Conservation (phyloP, 176 grass and related monocot genomes). For the Juncus inflexus region DNA sequence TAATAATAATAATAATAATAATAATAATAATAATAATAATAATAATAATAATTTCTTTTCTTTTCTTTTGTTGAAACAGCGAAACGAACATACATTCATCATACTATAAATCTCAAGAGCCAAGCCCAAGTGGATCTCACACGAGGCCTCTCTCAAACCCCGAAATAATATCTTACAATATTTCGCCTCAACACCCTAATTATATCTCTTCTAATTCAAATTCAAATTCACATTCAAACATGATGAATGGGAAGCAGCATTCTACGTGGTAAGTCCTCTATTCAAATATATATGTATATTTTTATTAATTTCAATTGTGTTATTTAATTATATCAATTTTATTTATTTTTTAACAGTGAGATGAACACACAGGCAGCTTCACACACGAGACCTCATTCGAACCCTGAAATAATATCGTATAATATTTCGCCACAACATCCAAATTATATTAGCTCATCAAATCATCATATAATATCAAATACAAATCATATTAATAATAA, state of each 20-base stretch:
- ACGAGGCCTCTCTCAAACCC: slow-evolving; percentile 34
- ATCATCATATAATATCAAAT: slow-evolving; percentile 21
- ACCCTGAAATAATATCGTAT: slow-evolving; percentile 31
- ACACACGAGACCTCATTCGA: slow-evolving; percentile 31
- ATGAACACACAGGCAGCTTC: background rate
- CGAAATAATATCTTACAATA: slow-evolving; percentile 25
- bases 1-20: too few relatives aligned
- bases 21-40: too few relatives aligned
- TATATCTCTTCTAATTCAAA: slow-evolving; percentile 2
- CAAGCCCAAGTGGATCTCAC: slow-evolving; percentile 25
- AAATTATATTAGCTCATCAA: slow-evolving; percentile 1
- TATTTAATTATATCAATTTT: too few relatives aligned
- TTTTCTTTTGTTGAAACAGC: slow-evolving; percentile 33
- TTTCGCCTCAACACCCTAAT: slow-evolving; percentile 19
- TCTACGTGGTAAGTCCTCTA: background rate
- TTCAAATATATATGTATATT: too few relatives aligned
- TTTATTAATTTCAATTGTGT: too few relatives aligned
- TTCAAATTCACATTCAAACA: slow-evolving; percentile 15
- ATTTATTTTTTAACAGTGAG: too few relatives aligned
- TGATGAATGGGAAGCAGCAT: slow-evolving; percentile 11
- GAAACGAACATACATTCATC: slow-evolving; percentile 30
- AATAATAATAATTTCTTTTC: slow-evolving; percentile 11
- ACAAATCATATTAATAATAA: background rate
- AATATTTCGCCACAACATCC: slow-evolving; percentile 24
- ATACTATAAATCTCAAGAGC: slow-evolving; percentile 35